phyloP scores from a whole-genome alignment of 495 filamentous ascomycete species.

The Cudoniella acicularis region DNA sequence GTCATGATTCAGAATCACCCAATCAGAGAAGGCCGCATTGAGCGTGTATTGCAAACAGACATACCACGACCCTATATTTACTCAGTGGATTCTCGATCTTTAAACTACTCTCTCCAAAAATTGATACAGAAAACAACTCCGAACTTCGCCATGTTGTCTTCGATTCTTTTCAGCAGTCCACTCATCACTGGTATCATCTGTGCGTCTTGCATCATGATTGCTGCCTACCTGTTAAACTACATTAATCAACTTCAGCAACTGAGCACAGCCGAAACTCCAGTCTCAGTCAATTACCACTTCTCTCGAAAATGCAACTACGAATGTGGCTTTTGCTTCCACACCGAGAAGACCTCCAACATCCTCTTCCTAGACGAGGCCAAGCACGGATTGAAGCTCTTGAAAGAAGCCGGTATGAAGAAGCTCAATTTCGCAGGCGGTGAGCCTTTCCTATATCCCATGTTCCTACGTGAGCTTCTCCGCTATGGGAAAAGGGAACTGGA shows the following conservation, averaged over 20 bases:
- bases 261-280: constrained; percentile 21
- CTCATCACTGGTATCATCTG: not conserved
- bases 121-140: too few species aligned
- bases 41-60: too few species aligned
- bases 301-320: constrained; percentile 47
- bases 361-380: constrained; percentile 36
- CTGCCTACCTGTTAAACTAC: not conserved
- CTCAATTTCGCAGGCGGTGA: constrained; percentile 60
- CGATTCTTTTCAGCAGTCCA: too few species aligned
- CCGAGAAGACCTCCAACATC: constrained; percentile 43
- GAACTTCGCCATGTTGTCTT: too few species aligned
- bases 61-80: too few species aligned
- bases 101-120: too few species aligned
- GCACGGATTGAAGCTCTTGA: constrained; percentile 42
- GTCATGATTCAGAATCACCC: too few species aligned
- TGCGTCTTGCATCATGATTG: not conserved
- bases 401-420: constrained; percentile 52
- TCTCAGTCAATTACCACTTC: constrained; percentile 50
- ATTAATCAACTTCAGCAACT: constrained; percentile 10
- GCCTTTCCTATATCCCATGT: constrained; percentile 50
- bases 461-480: constrained; percentile 41
- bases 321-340: constrained; percentile 59
- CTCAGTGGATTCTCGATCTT: too few species aligned
- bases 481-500: constrained; percentile 49
- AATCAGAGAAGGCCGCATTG: too few species aligned